Evolutionary conservation across 2,329 filamentous ascomycete species (phyloP), one percentile per base, ranked within the genome.

Genomic region (Fusarium sp.): DNA sequence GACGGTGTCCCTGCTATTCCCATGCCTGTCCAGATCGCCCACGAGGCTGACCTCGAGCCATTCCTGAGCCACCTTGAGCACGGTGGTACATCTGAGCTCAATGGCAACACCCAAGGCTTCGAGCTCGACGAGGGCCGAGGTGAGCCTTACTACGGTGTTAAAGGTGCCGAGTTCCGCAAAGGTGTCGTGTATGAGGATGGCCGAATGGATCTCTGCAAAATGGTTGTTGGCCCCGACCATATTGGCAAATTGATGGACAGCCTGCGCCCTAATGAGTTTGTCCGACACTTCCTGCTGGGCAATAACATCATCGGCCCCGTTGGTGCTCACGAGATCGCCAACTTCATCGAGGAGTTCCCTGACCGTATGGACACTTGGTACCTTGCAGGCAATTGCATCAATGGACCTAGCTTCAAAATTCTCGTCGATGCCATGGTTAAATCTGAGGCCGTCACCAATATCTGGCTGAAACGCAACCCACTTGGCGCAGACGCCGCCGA

Each of bases 391-490:
- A 89, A 89, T 73, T 88, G 86, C 77, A 88, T 90, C 69, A 84
- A 88, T 59, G 80, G 80, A 3, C 63, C 78, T 4, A 80, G 83
- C 66, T 84, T 89, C 77, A 78, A 77, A 29, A 72, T 81, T 2
- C 81, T 89, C 2, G 85, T 86, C 1, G 80, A 86, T 65, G 84
- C 84, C 59, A 84, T 87, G 83, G 72, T 85, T 16, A 80, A 79
- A 27, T 87, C 85, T 1, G 78, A 81, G 5, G 81, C 81, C 16
- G 80, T 88, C 68, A 87, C 85, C 22, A 88, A 87, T 71, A 77
- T 89, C 57, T 89, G 88, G 88, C 78, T 89, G 64, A 89, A 89
- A 77, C 84, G 87, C 14, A 90, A 89, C 77, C 88, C 88, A 2
- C 82, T 89, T 29, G 83, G 83, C 1, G 69, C 84, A 3, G 76